Evolutionary conservation across 2,329 filamentous ascomycete species (phyloP), one percentile per base, ranked within the genome.

Genomic region (Pestalotiopsis fici): DNA sequence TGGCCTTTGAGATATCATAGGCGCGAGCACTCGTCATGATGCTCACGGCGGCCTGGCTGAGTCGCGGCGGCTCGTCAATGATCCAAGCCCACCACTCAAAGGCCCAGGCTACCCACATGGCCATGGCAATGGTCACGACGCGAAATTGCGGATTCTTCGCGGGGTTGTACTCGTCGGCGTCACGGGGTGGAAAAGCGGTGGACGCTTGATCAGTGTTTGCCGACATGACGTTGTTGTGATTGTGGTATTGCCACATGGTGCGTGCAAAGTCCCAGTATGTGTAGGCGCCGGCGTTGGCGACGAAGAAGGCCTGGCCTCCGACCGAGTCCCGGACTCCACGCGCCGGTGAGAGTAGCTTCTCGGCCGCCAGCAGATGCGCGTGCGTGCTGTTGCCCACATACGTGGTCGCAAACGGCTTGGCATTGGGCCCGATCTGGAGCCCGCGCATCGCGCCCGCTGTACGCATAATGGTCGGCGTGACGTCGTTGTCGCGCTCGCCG

Each of bases 401-500:
- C 9, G 54, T 59, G 11, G 63, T 59, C 3, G 63, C 27, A 9
- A 65, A 23, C 23, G 23, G 54, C 50, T 39, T 65, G 50, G 18
- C 23, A 28, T 59, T 59, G 31, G 27, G 50, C 2, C 63, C 63
- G 7, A 65, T 57, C 31, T 65, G 63, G 27, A 65, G 21, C 9
- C 54, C 54, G 27, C 54, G 27, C 31, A 43, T 18, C 18, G 21
- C 25, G 12, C n/a, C 13, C 2, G 57, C 57, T 2, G 47, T 59
- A 13, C 43, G 63, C 27, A 57, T 65, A 2, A 43, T n/a, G 2
- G 56, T 37, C n/a, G 50, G 37, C 31, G 63, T 57, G 28, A 65
- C 54, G 21, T 65, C 63, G 50, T 25, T 65, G 54, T 65, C 63
- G 15, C 54, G 54, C 54, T 65, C 63, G 50, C 63, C 63, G 12